A percentile compares a stretch with the other conserved stretches of the same genome.
These are phyloP conservation scores for Lentinus tigrinus DNA, from an alignment of 768 basidiomycete genomes.

Conservation along the genomic window DNA sequence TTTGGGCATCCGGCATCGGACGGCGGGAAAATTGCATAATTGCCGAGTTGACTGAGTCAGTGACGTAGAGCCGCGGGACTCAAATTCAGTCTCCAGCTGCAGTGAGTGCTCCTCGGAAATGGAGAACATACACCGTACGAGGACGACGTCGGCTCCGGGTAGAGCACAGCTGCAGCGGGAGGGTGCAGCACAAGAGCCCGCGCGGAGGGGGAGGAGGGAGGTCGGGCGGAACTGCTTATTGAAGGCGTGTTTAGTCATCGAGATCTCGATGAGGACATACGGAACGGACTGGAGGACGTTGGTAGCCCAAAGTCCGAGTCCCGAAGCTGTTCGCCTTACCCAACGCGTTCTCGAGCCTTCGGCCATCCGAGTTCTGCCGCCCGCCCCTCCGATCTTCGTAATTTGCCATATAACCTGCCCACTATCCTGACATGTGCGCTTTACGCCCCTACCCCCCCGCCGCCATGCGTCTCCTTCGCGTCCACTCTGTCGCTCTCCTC, in stretches of 20 bases:
- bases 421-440: slow-evolving; percentile 22
- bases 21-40: no score
- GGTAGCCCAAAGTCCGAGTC: not conserved
- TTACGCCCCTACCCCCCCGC: slow-evolving; percentile 16
- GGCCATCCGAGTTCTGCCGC: slow-evolving; percentile 20
- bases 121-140: no score
- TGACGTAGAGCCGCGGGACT: not conserved
- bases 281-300: not conserved
- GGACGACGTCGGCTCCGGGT: no score
- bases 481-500: slow-evolving; percentile 27
- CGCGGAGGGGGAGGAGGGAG: no score
- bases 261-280: not conserved
- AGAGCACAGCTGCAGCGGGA: no score
- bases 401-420: not conserved
- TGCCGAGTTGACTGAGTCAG: no score
- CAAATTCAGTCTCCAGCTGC: no score
- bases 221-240: not conserved
- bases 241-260: slow-evolving; percentile 11
- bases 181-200: no score
- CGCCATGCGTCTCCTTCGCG: slow-evolving; percentile 27
- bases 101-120: no score
- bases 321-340: slow-evolving; percentile 9
- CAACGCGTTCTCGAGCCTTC: slow-evolving; percentile 21
- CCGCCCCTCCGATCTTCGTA: not conserved
- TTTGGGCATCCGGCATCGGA: no score